Conservation (phyloP, 371 early-diverging fungal species). For the Rhizopus microsporus region DNA sequence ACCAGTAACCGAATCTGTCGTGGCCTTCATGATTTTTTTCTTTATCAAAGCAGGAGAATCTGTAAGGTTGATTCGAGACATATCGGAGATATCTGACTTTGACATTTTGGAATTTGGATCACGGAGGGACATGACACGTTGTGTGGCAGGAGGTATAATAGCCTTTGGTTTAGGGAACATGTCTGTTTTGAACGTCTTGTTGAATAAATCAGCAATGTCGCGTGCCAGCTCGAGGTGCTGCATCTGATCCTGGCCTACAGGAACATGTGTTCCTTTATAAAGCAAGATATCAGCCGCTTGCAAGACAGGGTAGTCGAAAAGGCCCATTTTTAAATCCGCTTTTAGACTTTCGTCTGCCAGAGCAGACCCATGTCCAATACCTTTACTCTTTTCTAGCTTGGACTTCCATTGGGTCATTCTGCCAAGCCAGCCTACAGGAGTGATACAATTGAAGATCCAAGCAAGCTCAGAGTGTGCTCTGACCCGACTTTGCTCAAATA, state of each 20-base stretch:
- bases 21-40: slow-evolving; percentile 73
- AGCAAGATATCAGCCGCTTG: slow-evolving; percentile 95
- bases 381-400: slow-evolving; percentile 47
- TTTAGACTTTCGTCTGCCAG: slow-evolving; percentile 52
- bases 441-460: slow-evolving; percentile 87
- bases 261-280: slow-evolving; percentile 88
- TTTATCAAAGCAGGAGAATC: slow-evolving; percentile 72
- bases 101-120: slow-evolving; percentile 88
- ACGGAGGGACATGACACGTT: slow-evolving; percentile 85
- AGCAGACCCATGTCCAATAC: slow-evolving; percentile 36
- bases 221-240: slow-evolving; percentile 91
- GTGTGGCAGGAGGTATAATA: slow-evolving; percentile 67
- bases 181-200: slow-evolving; percentile 60
- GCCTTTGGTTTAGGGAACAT: slow-evolving; percentile 73
- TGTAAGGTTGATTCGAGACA: slow-evolving; percentile 74
- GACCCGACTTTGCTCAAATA: slow-evolving; percentile 84
- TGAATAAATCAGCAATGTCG: slow-evolving; percentile 75
- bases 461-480: slow-evolving; percentile 79
- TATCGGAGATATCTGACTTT: slow-evolving; percentile 78
- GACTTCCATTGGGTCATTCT: slow-evolving; percentile 97
- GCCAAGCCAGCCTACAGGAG: slow-evolving; percentile 85
- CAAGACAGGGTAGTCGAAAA: slow-evolving; percentile 91
- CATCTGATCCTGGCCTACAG: slow-evolving; percentile 93
- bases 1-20: slow-evolving; percentile 69
- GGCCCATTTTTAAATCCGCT: slow-evolving; percentile 67